Conservation (phyloP, 1,139 yeast genomes). For the Diutina mesorugosa region DNA sequence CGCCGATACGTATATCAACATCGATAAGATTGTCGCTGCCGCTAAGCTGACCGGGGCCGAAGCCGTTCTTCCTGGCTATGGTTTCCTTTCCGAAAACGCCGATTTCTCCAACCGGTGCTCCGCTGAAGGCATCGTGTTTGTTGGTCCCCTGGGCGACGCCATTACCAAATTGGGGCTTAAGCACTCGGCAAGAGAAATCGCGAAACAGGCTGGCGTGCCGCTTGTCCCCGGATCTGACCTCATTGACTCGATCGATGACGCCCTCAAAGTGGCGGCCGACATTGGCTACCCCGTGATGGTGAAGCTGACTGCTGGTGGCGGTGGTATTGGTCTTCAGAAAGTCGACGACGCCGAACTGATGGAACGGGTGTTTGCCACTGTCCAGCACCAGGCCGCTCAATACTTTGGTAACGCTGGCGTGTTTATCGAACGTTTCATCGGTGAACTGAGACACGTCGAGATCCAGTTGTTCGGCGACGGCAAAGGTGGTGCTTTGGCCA, state of each 20-base stretch:
- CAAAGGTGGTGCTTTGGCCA: conserved; percentile 75
- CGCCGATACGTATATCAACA: conserved; percentile 78
- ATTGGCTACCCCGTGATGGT: conserved; percentile 90
- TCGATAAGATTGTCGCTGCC: conserved; percentile 74
- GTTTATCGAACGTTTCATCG: conserved; percentile 86
- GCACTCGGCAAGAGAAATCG: conserved; percentile 93
- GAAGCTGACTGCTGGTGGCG: conserved; percentile 97
- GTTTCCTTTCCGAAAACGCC: conserved; percentile 92
- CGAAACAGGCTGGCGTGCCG: conserved; percentile 80
- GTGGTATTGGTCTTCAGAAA: conserved; percentile 94
- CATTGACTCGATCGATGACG: conserved; percentile 58
- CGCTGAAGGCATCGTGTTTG: conserved; percentile 74
- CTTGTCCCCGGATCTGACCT: conserved; percentile 91
- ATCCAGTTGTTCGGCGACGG: conserved; percentile 97
- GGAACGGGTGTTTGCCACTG: conserved; percentile 75
- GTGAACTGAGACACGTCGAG: conserved; percentile 91
- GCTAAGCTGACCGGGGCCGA: conserved; percentile 76
- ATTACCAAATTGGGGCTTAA: conserved; percentile 84
- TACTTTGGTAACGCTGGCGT: conserved; percentile 95
- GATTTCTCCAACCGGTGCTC: conserved; percentile 85
- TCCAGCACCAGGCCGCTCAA: conserved; percentile 84
- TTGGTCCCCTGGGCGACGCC: conserved; percentile 92
- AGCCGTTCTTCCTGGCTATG: conserved; percentile 95
- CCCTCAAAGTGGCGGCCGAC: conserved; percentile 60
- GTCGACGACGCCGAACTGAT: conserved; percentile 75